Evolutionary conservation across 306 rosid species (phyloP).

Genomic region (Castanopsis chinensis): DNA sequence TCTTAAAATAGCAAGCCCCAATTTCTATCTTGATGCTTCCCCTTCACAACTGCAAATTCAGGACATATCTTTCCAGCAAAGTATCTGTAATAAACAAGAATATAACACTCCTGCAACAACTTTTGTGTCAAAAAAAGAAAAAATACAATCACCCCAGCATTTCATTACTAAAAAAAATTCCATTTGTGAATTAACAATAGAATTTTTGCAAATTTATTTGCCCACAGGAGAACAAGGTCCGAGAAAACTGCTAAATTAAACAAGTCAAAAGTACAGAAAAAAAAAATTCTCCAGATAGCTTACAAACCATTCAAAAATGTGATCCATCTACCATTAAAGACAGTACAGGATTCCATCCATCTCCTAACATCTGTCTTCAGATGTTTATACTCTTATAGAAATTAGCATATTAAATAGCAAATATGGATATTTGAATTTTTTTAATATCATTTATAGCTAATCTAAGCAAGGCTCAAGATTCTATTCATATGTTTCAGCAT

Average conservation of each 20-base stretch:
- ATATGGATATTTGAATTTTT: not conserved
- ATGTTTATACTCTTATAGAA: not conserved
- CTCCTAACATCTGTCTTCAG: not conserved
- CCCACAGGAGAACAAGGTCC: not conserved
- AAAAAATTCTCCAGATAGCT: not conserved
- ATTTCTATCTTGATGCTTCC: slow-evolving; percentile 39
- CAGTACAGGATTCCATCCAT: not conserved
- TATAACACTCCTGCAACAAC: slow-evolving; percentile 13
- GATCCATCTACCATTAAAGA: not conserved
- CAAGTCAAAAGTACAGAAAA: not conserved
- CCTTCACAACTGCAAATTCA: slow-evolving; percentile 37
- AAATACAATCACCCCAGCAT: not conserved
- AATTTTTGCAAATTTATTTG: not conserved
- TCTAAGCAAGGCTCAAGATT: not conserved
- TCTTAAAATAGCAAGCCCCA: slow-evolving; percentile 31
- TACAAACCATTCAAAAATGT: not conserved
- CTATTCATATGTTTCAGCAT: not conserved
- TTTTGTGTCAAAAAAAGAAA: not conserved
- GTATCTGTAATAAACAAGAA: slow-evolving; percentile 18
- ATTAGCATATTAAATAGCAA: not conserved
- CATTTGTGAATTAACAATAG: not conserved
- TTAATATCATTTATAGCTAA: not conserved
- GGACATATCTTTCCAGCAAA: slow-evolving; percentile 31
- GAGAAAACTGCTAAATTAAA: not conserved
- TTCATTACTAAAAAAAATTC: not conserved